Evolutionary conservation across 2,329 filamentous ascomycete species (phyloP).

Genomic region (Pseudocercospora pini-densiflorae): DNA sequence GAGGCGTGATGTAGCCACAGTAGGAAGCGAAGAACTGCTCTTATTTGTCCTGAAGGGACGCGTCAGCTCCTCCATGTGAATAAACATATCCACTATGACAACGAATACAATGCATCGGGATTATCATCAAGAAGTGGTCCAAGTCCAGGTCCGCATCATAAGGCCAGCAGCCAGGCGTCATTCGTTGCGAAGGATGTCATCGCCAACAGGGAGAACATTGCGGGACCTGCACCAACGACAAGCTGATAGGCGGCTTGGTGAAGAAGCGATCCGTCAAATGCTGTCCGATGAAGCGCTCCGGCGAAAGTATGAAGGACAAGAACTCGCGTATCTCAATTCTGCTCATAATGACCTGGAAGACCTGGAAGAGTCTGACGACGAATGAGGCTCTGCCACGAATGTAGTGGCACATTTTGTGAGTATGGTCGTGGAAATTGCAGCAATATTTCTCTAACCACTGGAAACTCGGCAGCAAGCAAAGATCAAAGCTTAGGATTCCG

Average conservation of each 20-base stretch:
- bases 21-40: neutral
- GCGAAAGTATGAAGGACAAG: slow-evolving; percentile 6
- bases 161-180: neutral
- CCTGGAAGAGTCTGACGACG: slow-evolving; percentile 15
- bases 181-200: neutral
- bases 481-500: no score
- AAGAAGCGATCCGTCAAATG: neutral
- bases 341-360: slow-evolving; percentile 13
- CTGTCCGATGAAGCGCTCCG: slow-evolving; percentile 16
- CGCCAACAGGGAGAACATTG: neutral
- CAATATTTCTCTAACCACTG: neutral
- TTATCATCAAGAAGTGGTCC: neutral
- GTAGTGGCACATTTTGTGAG: neutral
- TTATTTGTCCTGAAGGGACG: neutral
- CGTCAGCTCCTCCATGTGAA: slow-evolving; percentile 5
- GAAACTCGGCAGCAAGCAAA: no score
- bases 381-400: neutral
- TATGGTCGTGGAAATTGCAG: neutral
- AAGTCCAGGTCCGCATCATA: neutral
- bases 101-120: neutral
- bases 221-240: neutral
- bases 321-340: slow-evolving; percentile 12
- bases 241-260: neutral
- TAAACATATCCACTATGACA: neutral
- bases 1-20: neutral